Base-by-base conservation (phyloP, 345 rosid genomes). In the Microthlaspi erraticum region DNA sequence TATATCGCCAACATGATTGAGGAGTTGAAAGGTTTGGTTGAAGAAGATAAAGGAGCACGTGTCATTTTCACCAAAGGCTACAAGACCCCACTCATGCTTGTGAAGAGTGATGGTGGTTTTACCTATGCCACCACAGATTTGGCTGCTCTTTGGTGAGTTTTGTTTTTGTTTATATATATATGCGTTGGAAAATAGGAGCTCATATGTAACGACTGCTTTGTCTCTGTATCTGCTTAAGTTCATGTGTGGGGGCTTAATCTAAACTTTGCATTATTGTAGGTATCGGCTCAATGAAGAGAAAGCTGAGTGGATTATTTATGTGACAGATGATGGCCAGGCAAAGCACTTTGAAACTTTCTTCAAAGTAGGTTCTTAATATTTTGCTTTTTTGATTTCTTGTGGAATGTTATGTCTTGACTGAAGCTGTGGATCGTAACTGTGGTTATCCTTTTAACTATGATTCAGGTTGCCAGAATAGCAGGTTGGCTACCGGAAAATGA, bases 101-200 rank as follows among this genome's bases (percentile, higher is more conserved):
- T 91, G 67, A 91, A 91, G 89, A 87, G 83, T 68, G 96, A 88
- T 61, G 97, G 97, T 34, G 95, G 91, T 55, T 91, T 58, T 83
- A 88, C 84, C 78, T 91, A 91, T 76, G 90, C 86, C 31, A 85
- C 96, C 31, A 91, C 97, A 37, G 97, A 57, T 52, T 7, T 52
- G 54, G 20, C 53, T 10, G 53, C 53, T 48, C 53, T 48, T 18
- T 48, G 53, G 53, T 48, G 31, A 6, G 53, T 48, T 48, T 8
- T 48, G 2, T 8, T 48, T 23, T 23, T 23, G 2, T 23, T 23
- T 23, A 2, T 23, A 0, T 1, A 23, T 23, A 23, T 1, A 20
- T 23, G 26, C 26, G 1, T 23, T 45, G 10, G 43, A 12, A 10
- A 46, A 46, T 9, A 17, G 0, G 2, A 8, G 9, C 14, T 46